Conservation (phyloP, 2,329 filamentous ascomycete species). For the Diaporthe sp. region DNA sequence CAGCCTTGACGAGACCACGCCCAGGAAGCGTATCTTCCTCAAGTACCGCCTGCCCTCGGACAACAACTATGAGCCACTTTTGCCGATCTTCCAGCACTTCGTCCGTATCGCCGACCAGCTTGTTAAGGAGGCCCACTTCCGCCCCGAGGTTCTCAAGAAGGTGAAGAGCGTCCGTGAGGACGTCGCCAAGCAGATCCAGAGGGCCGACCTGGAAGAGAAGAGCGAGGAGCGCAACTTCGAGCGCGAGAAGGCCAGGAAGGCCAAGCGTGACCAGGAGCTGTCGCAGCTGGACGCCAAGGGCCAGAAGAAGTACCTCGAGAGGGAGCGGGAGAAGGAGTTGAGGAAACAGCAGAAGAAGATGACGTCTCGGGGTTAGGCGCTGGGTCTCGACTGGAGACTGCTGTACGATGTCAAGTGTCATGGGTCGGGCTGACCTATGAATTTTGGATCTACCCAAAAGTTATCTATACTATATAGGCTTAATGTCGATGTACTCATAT, state of each 20-base stretch:
- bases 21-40: constrained; percentile 89
- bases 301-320: constrained; percentile 87
- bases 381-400: no score
- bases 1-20: constrained; percentile 85
- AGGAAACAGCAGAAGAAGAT: constrained; percentile 68
- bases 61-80: constrained; percentile 74
- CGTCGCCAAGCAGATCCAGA: constrained; percentile 83
- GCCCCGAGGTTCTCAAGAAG: constrained; percentile 89
- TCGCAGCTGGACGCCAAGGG: constrained; percentile 83
- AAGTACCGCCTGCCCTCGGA: constrained; percentile 77
- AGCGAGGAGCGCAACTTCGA: constrained; percentile 81
- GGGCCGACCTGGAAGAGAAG: constrained; percentile 83
- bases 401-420: background rate
- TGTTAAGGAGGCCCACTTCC: constrained; percentile 84
- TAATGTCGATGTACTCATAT: background rate
- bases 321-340: constrained; percentile 81
- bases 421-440: background rate
- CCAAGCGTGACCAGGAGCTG: constrained; percentile 88
- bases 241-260: constrained; percentile 84
- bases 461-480: constrained; percentile 10
- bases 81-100: constrained; percentile 85
- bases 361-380: constrained; percentile 62
- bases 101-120: constrained; percentile 88
- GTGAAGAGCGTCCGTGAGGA: constrained; percentile 85
- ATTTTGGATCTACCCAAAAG: constrained; percentile 1